These are phyloP conservation scores for Alternaria viburni DNA, from an alignment of 2,329 filamentous ascomycete genomes.

Conservation along the genomic window DNA sequence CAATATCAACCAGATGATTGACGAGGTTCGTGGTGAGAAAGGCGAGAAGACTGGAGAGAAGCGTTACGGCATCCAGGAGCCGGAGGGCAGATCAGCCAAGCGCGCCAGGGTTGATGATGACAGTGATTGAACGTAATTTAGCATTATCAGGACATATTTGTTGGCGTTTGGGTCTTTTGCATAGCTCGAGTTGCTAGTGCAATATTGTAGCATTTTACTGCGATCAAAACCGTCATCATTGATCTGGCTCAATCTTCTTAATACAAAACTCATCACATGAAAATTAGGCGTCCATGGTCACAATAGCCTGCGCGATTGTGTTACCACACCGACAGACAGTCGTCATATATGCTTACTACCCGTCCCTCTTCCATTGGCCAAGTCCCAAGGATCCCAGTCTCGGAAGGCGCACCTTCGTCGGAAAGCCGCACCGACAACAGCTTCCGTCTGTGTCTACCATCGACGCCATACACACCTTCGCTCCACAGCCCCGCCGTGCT, in stretches of 20 bases:
- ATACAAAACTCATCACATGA: neutral
- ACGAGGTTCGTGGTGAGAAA: constrained; percentile 70
- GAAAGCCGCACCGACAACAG: constrained; percentile 15
- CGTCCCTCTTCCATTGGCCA: constrained; percentile 14
- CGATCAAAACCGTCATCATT: neutral
- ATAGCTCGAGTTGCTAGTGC: neutral
- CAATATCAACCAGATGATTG: constrained; percentile 92
- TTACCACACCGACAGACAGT: neutral
- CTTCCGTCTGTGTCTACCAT: constrained; percentile 20
- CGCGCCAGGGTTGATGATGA: constrained; percentile 80
- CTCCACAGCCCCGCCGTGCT: constrained; percentile 21
- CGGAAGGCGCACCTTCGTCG: constrained; percentile 26
- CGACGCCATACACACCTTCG: neutral
- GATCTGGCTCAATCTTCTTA: neutral
- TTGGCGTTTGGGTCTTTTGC: constrained; percentile 12
- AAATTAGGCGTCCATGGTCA: neutral
- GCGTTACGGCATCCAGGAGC: constrained; percentile 76
- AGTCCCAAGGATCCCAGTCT: constrained; percentile 1
- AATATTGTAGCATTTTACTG: constrained; percentile 5
- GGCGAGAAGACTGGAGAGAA: constrained; percentile 68
- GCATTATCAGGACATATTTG: neutral
- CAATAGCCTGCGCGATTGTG: neutral
- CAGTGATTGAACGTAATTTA: constrained; percentile 35
- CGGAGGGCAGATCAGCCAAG: constrained; percentile 64
- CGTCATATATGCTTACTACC: neutral